Evolutionary conservation across 345 rosid genomes (phyloP).

Genomic region (Noccaea bulbosa): DNA sequence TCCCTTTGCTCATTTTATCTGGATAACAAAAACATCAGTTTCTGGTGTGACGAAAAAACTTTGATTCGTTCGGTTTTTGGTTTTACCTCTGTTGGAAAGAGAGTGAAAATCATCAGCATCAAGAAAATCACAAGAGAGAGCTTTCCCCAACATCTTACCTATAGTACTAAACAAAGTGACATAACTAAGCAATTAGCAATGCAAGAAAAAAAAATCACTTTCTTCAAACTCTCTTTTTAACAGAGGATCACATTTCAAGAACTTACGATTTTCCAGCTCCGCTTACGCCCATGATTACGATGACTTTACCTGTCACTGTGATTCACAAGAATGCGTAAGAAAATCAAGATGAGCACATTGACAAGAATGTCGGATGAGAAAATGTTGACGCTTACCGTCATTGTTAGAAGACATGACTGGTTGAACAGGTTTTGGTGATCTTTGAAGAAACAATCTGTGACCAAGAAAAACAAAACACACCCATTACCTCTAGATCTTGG

Average conservation of each 20-base stretch:
- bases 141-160: slow-evolving; percentile 62
- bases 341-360: background rate
- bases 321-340: slow-evolving; percentile 8
- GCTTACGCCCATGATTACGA: slow-evolving; percentile 78
- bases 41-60: background rate
- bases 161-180: slow-evolving; percentile 57
- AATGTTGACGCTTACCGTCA: slow-evolving; percentile 29
- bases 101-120: slow-evolving; percentile 94
- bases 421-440: slow-evolving; percentile 10
- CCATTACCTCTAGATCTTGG: background rate
- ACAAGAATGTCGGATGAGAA: background rate
- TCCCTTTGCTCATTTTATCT: slow-evolving; percentile 84
- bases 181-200: background rate
- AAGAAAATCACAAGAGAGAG: slow-evolving; percentile 61
- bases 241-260: background rate
- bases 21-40: background rate
- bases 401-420: slow-evolving; percentile 19
- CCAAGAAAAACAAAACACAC: slow-evolving; percentile 12
- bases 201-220: background rate
- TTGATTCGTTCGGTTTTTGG: background rate
- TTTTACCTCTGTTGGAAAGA: slow-evolving; percentile 68
- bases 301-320: slow-evolving; percentile 45
- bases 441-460: slow-evolving; percentile 25
- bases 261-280: slow-evolving; percentile 85
- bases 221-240: background rate